Evolutionary conservation across 352 stramenopile species (phyloP).

Genomic region (Globisporangium parvum): DNA sequence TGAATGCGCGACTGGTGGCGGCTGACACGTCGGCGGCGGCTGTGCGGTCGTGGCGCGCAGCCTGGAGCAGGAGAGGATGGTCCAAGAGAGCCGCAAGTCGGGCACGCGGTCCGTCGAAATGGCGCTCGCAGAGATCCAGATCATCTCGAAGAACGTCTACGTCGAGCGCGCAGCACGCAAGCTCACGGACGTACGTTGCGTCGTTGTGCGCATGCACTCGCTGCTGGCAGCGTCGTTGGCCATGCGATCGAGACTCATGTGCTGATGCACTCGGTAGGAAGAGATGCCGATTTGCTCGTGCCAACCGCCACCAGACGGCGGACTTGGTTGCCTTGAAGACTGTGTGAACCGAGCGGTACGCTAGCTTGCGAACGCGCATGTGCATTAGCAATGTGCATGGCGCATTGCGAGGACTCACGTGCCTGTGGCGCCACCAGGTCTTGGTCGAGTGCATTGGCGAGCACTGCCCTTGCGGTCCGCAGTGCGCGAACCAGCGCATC

Average conservation of each 20-base stretch:
- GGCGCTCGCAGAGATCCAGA: slow-evolving; percentile 62
- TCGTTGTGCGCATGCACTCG: no score
- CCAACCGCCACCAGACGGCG: slow-evolving; percentile 21
- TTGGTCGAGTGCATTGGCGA: slow-evolving; percentile 60
- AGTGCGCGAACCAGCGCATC: slow-evolving; percentile 75
- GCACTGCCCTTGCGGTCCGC: slow-evolving; percentile 55
- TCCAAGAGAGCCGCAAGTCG: slow-evolving; percentile 52
- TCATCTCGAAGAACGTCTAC: slow-evolving; percentile 69
- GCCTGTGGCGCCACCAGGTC: slow-evolving; percentile 21
- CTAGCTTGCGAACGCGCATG: neutral
- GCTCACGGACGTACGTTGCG: slow-evolving; percentile 31
- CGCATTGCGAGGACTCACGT: neutral
- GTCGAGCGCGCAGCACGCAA: slow-evolving; percentile 58
- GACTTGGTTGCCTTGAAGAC: slow-evolving; percentile 60
- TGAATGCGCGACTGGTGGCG: neutral
- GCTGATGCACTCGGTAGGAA: slow-evolving; percentile 32
- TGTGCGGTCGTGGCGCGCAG: slow-evolving; percentile 8
- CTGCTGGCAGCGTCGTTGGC: neutral
- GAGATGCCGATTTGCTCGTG: slow-evolving; percentile 66
- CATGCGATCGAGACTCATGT: neutral
- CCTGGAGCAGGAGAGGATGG: slow-evolving; percentile 28
- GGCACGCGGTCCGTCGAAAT: slow-evolving; percentile 64
- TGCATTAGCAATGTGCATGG: neutral
- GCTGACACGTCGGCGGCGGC: no score
- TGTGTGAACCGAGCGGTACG: slow-evolving; percentile 70